Evolutionary conservation across 345 rosid species (phyloP).

Genomic region (Brassica napus): DNA sequence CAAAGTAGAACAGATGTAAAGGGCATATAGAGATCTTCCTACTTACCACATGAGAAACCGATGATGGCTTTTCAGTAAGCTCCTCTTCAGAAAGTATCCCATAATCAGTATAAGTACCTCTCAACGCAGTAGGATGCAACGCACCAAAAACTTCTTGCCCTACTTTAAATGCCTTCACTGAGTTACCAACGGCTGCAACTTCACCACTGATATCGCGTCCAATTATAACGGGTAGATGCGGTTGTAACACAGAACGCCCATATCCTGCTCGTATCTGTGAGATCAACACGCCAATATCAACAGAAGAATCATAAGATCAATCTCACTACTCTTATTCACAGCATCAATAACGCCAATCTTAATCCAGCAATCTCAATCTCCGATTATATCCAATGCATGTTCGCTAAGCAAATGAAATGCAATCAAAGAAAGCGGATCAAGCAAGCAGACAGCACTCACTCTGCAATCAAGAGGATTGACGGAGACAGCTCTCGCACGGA

Average conservation of each 20-base stretch:
- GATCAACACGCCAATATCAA: constrained; percentile 1
- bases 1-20: background rate
- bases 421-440: constrained; percentile 25
- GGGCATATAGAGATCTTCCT: background rate
- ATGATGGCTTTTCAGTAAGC: constrained; percentile 68
- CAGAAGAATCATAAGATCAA: background rate
- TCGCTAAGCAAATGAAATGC: constrained; percentile 9
- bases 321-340: background rate
- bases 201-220: constrained; percentile 95
- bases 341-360: background rate
- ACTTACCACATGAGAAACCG: constrained; percentile 74
- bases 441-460: constrained; percentile 49
- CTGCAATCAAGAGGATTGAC: constrained; percentile 90
- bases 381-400: constrained; percentile 21
- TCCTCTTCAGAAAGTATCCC: constrained; percentile 82
- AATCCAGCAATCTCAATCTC: constrained; percentile 4
- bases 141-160: constrained; percentile 98
- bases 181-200: constrained; percentile 76
- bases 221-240: constrained; percentile 83
- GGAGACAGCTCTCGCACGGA: constrained; percentile 82
- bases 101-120: constrained; percentile 92
- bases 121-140: constrained; percentile 89
- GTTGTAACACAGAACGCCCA: constrained; percentile 88
- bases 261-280: constrained; percentile 90
- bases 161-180: constrained; percentile 60